phyloP scores from a whole-genome alignment of 345 rosid species.

The Tarenaya hassleriana region DNA sequence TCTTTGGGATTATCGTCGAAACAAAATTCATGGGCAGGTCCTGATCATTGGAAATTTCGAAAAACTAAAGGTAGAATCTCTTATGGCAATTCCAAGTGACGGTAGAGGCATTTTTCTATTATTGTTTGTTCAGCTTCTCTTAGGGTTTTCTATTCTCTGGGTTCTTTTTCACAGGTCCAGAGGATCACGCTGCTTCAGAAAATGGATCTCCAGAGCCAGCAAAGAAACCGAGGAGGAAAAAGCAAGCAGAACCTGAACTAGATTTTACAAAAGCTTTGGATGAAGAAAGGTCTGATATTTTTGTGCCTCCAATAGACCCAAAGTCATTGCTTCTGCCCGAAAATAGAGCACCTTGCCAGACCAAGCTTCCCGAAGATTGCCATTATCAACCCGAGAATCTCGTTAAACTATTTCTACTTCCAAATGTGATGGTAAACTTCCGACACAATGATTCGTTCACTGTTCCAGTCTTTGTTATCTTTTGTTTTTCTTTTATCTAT shows the following conservation, averaged over 20 bases:
- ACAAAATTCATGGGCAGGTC: constrained; percentile 98
- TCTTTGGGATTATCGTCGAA: constrained; percentile 63
- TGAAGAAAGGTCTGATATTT: constrained; percentile 52
- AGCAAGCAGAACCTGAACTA: constrained; percentile 55
- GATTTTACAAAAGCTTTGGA: constrained; percentile 75
- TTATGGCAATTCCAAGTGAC: constrained; percentile 14
- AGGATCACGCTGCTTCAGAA: constrained; percentile 41
- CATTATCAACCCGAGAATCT: constrained; percentile 94
- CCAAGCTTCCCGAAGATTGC: constrained; percentile 92
- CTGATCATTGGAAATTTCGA: constrained; percentile 90
- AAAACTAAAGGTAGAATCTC: constrained; percentile 62
- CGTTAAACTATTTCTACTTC: constrained; percentile 79
- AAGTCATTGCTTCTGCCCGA: constrained; percentile 70
- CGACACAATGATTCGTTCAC: constrained; percentile 1
- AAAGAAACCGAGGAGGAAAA: constrained; percentile 59
- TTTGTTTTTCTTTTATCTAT: constrained; percentile 11
- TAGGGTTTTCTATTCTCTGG: constrained; percentile 10
- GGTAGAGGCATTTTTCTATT: neutral
- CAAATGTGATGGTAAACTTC: constrained; percentile 61
- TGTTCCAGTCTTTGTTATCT: neutral
- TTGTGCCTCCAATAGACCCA: constrained; percentile 77
- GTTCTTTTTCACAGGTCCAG: constrained; percentile 36
- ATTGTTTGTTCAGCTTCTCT: constrained; percentile 7
- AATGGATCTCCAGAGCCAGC: constrained; percentile 38
- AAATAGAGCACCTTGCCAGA: constrained; percentile 50